Percentiles rank a stretch among this genome's conserved stretches.
These are phyloP conservation scores for Trichophyton schoenleinii DNA, from an alignment of 2,329 filamentous ascomycete species.

Conservation along the genomic window DNA sequence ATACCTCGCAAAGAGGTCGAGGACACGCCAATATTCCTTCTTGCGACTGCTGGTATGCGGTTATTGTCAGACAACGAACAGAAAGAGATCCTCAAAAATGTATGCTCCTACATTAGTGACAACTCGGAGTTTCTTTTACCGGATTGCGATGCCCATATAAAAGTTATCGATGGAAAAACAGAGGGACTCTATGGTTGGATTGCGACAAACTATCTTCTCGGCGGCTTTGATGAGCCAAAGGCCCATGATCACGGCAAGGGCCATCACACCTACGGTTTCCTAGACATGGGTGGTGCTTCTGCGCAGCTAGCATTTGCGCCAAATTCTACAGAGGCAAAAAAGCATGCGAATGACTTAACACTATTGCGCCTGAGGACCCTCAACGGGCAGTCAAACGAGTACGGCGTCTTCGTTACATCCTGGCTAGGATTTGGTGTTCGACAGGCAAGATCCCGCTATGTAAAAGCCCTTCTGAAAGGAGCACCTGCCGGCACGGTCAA, in stretches of 20 bases:
- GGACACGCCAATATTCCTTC: constrained; percentile 84
- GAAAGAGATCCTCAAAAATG: constrained; percentile 56
- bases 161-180: constrained; percentile 90
- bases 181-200: constrained; percentile 97
- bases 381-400: constrained; percentile 63
- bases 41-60: constrained; percentile 92
- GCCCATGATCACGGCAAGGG: constrained; percentile 69
- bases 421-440: constrained; percentile 98
- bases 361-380: constrained; percentile 72
- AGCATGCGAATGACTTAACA: constrained; percentile 81
- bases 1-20: constrained; percentile 64
- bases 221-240: constrained; percentile 69
- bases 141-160: constrained; percentile 80
- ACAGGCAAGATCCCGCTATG: constrained; percentile 72
- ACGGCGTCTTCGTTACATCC: constrained; percentile 86
- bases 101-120: constrained; percentile 68
- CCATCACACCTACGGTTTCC: constrained; percentile 90
- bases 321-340: constrained; percentile 77
- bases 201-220: constrained; percentile 87
- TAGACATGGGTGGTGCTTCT: constrained; percentile 97
- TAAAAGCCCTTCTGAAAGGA: constrained; percentile 60
- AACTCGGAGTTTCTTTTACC: constrained; percentile 73
- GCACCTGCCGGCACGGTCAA: constrained; percentile 43
- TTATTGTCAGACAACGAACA: constrained; percentile 65
- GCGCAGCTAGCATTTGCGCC: constrained; percentile 97